phyloP scores from a whole-genome alignment of 2,329 filamentous ascomycete genomes.

The Karstenula rhodostoma region DNA sequence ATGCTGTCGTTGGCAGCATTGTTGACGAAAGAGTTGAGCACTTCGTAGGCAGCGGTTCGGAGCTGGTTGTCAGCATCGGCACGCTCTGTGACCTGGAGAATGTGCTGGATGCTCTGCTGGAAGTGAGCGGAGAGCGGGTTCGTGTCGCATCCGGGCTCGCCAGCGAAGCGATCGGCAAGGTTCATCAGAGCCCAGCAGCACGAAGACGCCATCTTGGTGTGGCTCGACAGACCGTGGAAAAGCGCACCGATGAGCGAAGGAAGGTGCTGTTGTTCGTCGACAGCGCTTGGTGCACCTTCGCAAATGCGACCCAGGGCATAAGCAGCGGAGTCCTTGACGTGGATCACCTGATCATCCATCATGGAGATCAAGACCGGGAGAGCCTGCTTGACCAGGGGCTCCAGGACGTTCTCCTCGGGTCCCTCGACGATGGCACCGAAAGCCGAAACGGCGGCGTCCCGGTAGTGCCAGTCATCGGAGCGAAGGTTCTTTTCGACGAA shows the following conservation, averaged over 20 bases:
- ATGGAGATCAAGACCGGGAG: constrained; percentile 91
- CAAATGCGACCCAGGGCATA: constrained; percentile 97
- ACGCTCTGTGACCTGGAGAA: constrained; percentile 85
- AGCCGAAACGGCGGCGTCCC: constrained; percentile 94
- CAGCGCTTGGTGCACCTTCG: constrained; percentile 88
- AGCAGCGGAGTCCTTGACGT: constrained; percentile 94
- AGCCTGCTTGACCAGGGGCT: constrained; percentile 95
- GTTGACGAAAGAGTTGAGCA: constrained; percentile 91
- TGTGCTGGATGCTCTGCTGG: constrained; percentile 85
- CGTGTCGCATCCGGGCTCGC: constrained; percentile 77
- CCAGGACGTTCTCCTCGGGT: constrained; percentile 88
- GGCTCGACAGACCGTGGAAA: constrained; percentile 88
- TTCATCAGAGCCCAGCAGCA: constrained; percentile 99
- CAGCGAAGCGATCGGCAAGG: constrained; percentile 92
- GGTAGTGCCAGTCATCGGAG: constrained; percentile 90
- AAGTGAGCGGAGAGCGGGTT: constrained; percentile 94
- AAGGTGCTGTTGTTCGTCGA: constrained; percentile 84
- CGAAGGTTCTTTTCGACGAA: constrained; percentile 94
- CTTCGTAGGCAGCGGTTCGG: constrained; percentile 95
- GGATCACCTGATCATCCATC: constrained; percentile 86
- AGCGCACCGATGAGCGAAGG: constrained; percentile 85
- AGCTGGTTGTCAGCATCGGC: constrained; percentile 85
- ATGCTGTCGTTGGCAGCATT: constrained; percentile 90
- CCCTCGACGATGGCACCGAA: constrained; percentile 99
- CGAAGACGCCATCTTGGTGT: constrained; percentile 95